A percentile compares a stretch with the other conserved stretches of the same genome.
Evolutionary conservation across 2,329 filamentous ascomycete species (phyloP).

Genomic region (Hypomyces rosellus): DNA sequence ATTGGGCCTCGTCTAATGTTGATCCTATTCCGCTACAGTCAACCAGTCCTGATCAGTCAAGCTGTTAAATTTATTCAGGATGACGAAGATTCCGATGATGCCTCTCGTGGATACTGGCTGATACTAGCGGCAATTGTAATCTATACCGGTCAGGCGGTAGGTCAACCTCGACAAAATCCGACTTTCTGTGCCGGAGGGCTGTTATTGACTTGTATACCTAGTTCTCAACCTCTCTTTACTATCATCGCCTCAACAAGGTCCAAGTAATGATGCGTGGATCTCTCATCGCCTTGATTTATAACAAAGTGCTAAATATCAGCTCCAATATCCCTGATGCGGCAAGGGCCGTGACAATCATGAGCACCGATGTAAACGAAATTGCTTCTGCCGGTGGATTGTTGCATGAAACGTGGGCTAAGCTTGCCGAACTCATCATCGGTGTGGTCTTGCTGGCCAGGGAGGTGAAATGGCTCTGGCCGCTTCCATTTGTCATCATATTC

Average conservation of each 20-base stretch:
- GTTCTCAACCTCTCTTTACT: slow-evolving; percentile 27
- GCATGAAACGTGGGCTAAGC: slow-evolving; percentile 37
- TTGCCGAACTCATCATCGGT: slow-evolving; percentile 36
- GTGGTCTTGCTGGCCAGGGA: slow-evolving; percentile 30
- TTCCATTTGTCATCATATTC: slow-evolving; percentile 35
- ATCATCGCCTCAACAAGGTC: slow-evolving; percentile 25
- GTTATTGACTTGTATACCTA: slow-evolving; percentile 8
- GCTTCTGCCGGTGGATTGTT: slow-evolving; percentile 28
- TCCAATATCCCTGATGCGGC: slow-evolving; percentile 22
- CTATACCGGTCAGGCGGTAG: slow-evolving; percentile 33
- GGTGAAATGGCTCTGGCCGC: slow-evolving; percentile 37
- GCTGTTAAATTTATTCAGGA: slow-evolving; percentile 30
- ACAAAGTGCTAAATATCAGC: slow-evolving; percentile 22
- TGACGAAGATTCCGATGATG: slow-evolving; percentile 11
- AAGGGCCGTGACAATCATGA: slow-evolving; percentile 33
- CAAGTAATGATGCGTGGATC: slow-evolving; percentile 28
- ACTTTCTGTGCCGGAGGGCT: too few species aligned
- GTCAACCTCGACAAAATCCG: not conserved
- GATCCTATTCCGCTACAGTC: slow-evolving; percentile 34
- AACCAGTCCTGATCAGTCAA: slow-evolving; percentile 33
- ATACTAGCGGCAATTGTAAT: slow-evolving; percentile 26
- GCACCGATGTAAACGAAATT: slow-evolving; percentile 33
- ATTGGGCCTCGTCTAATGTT: slow-evolving; percentile 32
- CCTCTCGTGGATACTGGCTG: slow-evolving; percentile 23
- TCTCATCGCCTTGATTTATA: slow-evolving; percentile 31